A percentile compares a stretch with the other conserved stretches of the same genome.
Conservation (phyloP, 495 filamentous ascomycete species). For the Xylaria curta region DNA sequence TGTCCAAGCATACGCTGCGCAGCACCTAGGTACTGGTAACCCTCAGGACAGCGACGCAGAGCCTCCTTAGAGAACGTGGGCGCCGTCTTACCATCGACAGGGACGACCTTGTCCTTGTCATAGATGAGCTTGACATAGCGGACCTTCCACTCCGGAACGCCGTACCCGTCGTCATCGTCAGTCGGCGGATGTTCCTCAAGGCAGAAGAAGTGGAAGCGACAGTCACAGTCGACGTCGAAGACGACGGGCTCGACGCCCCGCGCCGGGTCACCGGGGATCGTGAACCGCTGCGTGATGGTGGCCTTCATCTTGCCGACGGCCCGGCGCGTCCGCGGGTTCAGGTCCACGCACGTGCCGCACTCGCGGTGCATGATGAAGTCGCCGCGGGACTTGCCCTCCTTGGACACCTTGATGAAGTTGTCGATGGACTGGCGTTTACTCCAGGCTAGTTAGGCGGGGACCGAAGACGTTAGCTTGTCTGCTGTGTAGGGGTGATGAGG, state of each 20-base stretch:
- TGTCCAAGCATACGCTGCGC: constrained; percentile 54
- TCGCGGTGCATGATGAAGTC: constrained; percentile 73
- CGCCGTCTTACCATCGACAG: constrained; percentile 58
- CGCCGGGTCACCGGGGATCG: constrained; percentile 42
- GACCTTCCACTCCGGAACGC: constrained; percentile 57
- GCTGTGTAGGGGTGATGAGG: not conserved
- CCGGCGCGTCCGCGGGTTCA: constrained; percentile 51
- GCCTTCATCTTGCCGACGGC: constrained; percentile 76
- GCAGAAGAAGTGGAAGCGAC: constrained; percentile 69
- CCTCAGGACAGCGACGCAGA: constrained; percentile 58
- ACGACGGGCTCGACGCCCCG: constrained; percentile 43
- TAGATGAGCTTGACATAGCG: constrained; percentile 69
- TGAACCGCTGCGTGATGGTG: constrained; percentile 71
- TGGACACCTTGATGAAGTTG: constrained; percentile 65
- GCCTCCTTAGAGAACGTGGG: constrained; percentile 56
- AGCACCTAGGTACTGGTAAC: constrained; percentile 63
- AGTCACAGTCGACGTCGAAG: constrained; percentile 68
- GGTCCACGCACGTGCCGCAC: constrained; percentile 65
- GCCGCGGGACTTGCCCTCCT: constrained; percentile 64
- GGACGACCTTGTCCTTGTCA: constrained; percentile 71
- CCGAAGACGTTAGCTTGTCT: constrained; percentile 9
- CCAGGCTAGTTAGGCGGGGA: constrained; percentile 56
- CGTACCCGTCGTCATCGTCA: constrained; percentile 11
- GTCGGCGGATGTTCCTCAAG: constrained; percentile 40
- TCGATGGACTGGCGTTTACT: constrained; percentile 58